Percentiles rank a stretch among this genome's conserved stretches.
phyloP scores from a whole-genome alignment of 2,329 filamentous ascomycete species.

The Harringtonia aguacate region DNA sequence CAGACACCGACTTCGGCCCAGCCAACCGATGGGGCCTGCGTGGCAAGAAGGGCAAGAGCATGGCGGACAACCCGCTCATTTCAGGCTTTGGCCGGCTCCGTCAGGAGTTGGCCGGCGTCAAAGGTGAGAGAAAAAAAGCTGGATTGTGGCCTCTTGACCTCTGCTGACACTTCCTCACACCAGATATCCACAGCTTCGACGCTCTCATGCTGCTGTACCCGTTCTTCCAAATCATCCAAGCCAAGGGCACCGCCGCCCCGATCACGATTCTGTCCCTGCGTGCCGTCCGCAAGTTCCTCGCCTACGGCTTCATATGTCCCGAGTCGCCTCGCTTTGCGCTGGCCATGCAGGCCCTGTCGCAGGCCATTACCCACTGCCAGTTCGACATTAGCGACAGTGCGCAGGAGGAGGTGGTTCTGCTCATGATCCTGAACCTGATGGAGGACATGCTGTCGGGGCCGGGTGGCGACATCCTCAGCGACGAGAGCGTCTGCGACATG shows the following conservation, averaged over 20 bases:
- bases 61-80: conserved; percentile 96
- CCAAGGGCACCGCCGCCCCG: conserved; percentile 88
- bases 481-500: conserved; percentile 98
- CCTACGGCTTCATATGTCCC: conserved; percentile 81
- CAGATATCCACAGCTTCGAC: conserved; percentile 82
- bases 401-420: conserved; percentile 87
- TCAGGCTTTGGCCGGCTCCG: conserved; percentile 85
- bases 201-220: conserved; percentile 82
- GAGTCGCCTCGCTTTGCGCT: conserved; percentile 78
- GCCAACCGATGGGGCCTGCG: conserved; percentile 86
- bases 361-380: conserved; percentile 92
- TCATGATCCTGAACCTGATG: conserved; percentile 95
- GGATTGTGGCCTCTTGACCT: neutral
- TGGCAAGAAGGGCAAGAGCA: conserved; percentile 91
- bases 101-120: conserved; percentile 76
- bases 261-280: conserved; percentile 92
- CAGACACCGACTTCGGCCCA: conserved; percentile 39
- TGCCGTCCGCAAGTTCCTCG: conserved; percentile 91
- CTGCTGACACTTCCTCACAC: conserved; percentile 15
- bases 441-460: conserved; percentile 95
- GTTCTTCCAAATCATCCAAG: conserved; percentile 92
- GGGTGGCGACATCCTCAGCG: conserved; percentile 84
- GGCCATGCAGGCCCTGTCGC: conserved; percentile 89
- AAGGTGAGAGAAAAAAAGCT: conserved; percentile 41
- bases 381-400: conserved; percentile 95